Conservation (phyloP, 2,329 filamentous ascomycete species). For the Neofusicoccum parvum region DNA sequence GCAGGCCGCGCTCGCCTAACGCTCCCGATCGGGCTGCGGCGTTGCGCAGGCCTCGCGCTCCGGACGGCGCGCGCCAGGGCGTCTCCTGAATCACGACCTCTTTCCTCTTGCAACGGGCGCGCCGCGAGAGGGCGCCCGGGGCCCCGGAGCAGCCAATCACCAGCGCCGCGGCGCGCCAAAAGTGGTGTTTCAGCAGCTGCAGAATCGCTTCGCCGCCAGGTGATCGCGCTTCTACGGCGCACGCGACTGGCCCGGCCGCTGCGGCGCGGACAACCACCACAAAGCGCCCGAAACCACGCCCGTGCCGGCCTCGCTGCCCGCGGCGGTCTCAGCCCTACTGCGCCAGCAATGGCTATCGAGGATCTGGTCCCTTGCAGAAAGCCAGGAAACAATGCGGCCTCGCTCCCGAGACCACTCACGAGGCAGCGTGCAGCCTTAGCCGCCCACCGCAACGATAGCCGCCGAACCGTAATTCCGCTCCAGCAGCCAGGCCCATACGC, state of each 20-base stretch:
- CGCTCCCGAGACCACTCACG: constrained; percentile 4
- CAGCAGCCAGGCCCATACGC: constrained; percentile 11
- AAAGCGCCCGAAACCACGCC: constrained; percentile 5
- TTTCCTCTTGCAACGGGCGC: not conserved
- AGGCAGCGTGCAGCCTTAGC: constrained; percentile 10
- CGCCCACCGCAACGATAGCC: constrained; percentile 10
- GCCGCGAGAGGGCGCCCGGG: not conserved
- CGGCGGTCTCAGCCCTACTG: constrained; percentile 12
- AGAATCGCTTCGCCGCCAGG: not conserved
- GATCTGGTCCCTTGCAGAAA: constrained; percentile 12
- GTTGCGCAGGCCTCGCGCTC: not conserved
- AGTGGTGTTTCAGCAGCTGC: constrained; percentile 7
- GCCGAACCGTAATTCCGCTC: constrained; percentile 12
- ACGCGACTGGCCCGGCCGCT: not conserved
- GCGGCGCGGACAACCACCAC: constrained; percentile 2
- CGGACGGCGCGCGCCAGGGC: not conserved
- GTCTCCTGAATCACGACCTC: constrained; percentile 6
- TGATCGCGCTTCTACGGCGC: constrained; percentile 9
- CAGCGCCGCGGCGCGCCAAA: not conserved
- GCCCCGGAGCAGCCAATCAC: not conserved
- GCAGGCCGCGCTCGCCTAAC: not conserved
- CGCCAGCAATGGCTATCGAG: constrained; percentile 4
- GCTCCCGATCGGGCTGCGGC: not conserved
- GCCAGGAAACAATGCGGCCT: constrained; percentile 6
- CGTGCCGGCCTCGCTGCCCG: not conserved